These are phyloP conservation scores for Papiliotrema fonsecae DNA, from an alignment of 1,284 basidiomycete genomes.

Conservation along the genomic window DNA sequence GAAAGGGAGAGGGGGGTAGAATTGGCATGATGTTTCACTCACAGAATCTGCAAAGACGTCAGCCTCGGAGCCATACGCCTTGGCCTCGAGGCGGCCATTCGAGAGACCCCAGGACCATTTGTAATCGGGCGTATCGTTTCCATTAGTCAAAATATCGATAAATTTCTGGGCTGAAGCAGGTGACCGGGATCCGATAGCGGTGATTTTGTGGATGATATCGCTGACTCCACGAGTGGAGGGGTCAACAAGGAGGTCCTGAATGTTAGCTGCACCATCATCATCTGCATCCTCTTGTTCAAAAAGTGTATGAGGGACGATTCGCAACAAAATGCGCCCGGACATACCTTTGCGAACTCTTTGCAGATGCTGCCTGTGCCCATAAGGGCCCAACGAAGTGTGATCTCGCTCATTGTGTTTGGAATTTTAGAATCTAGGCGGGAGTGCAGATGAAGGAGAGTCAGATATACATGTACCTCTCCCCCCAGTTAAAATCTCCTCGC, in stretches of 20 bases:
- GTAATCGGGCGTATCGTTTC: constrained; percentile 3
- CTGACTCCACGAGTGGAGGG: constrained; percentile 55
- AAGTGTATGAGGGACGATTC: background rate
- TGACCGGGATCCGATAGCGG: constrained; percentile 35
- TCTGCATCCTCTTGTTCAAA: too few relatives aligned
- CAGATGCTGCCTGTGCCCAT: background rate
- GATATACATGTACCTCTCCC: background rate
- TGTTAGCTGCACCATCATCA: background rate
- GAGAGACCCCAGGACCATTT: constrained; percentile 25
- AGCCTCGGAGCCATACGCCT: constrained; percentile 70
- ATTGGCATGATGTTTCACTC: too few relatives aligned
- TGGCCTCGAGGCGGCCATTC: constrained; percentile 49
- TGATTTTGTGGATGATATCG: constrained; percentile 50
- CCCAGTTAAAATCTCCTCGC: background rate
- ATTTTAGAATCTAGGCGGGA: background rate
- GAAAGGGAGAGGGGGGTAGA: too few relatives aligned
- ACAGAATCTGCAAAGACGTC: constrained; percentile 69
- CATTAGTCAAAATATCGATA: constrained; percentile 51
- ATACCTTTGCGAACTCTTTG: background rate
- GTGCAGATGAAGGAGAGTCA: background rate
- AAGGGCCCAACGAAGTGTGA: background rate
- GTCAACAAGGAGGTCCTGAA: constrained; percentile 32
- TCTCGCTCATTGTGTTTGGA: background rate
- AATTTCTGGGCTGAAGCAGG: constrained; percentile 60
- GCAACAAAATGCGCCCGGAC: background rate